These are phyloP conservation scores for Monosporascus sp. DNA, from an alignment of 2,329 filamentous ascomycete species.

Conservation along the genomic window DNA sequence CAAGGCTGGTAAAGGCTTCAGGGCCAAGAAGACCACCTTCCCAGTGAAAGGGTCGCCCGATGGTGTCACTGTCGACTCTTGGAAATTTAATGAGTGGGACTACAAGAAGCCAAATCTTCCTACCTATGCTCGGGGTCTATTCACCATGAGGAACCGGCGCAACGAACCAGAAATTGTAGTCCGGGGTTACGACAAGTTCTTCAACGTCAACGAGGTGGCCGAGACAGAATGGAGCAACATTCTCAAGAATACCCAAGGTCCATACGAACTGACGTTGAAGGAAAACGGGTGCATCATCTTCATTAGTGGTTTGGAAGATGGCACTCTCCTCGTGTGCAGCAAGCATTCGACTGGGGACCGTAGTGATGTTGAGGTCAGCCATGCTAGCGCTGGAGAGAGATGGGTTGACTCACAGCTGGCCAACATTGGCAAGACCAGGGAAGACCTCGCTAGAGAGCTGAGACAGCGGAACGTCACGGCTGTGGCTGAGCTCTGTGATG, in stretches of 20 bases:
- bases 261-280: slow-evolving; percentile 94
- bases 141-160: slow-evolving; percentile 68
- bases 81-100: slow-evolving; percentile 92
- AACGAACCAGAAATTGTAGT: slow-evolving; percentile 72
- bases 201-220: slow-evolving; percentile 80
- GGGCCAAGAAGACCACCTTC: slow-evolving; percentile 77
- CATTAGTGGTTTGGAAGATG: slow-evolving; percentile 84
- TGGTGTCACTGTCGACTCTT: slow-evolving; percentile 73
- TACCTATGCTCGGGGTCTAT: slow-evolving; percentile 88
- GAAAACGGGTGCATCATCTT: slow-evolving; percentile 99
- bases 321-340: slow-evolving; percentile 89
- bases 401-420: slow-evolving; percentile 78
- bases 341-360: slow-evolving; percentile 91
- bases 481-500: slow-evolving; percentile 93
- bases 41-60: slow-evolving; percentile 56
- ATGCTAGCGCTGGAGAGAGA: slow-evolving; percentile 75
- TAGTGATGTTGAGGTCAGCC: slow-evolving; percentile 66
- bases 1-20: slow-evolving; percentile 56
- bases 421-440: slow-evolving; percentile 69
- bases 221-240: slow-evolving; percentile 83
- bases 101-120: slow-evolving; percentile 85
- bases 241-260: slow-evolving; percentile 67
- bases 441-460: slow-evolving; percentile 71
- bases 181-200: slow-evolving; percentile 98
- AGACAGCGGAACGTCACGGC: slow-evolving; percentile 82